These are phyloP conservation scores for Suhomyces coccinellae DNA, from an alignment of 1,139 yeast species.

Conservation along the genomic window DNA sequence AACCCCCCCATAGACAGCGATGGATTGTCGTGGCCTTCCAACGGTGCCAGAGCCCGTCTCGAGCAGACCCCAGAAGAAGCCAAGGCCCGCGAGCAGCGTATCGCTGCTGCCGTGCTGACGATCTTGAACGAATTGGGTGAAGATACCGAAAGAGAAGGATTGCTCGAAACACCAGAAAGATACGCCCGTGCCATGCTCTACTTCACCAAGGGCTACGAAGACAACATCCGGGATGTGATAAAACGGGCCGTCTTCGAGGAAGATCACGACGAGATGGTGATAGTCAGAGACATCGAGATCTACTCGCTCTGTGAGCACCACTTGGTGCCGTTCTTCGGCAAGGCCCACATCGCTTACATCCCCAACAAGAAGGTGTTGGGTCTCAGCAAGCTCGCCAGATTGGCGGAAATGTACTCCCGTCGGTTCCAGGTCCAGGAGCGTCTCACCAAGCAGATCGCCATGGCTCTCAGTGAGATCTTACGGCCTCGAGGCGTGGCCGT, in stretches of 20 bases:
- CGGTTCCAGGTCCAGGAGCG: constrained; percentile 97
- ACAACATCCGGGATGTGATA: constrained; percentile 84
- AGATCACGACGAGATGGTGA: constrained; percentile 98
- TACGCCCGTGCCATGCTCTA: constrained; percentile 95
- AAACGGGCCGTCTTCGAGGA: constrained; percentile 96
- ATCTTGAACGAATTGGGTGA: constrained; percentile 88
- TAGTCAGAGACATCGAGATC: constrained; percentile 90
- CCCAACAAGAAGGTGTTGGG: constrained; percentile 96
- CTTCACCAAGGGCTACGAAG: constrained; percentile 96
- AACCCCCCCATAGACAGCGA: constrained; percentile 87
- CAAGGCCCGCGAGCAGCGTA: constrained; percentile 62
- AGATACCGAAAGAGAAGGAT: constrained; percentile 84
- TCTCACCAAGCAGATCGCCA: constrained; percentile 93
- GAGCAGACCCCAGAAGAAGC: constrained; percentile 67
- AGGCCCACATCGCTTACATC: constrained; percentile 93
- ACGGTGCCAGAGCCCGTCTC: constrained; percentile 78
- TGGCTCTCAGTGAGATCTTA: constrained; percentile 87
- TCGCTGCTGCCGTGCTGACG: constrained; percentile 82
- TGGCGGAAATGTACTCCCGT: constrained; percentile 96
- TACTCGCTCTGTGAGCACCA: constrained; percentile 96
- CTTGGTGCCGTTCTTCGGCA: constrained; percentile 94
- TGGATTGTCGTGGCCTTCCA: constrained; percentile 91
- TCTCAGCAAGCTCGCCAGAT: constrained; percentile 84
- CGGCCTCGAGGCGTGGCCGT: constrained; percentile 98
- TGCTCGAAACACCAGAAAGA: constrained; percentile 91